Conservation (phyloP, 225 moss, liverwort and hornwort genomes). For the Pleurozium schreberi region DNA sequence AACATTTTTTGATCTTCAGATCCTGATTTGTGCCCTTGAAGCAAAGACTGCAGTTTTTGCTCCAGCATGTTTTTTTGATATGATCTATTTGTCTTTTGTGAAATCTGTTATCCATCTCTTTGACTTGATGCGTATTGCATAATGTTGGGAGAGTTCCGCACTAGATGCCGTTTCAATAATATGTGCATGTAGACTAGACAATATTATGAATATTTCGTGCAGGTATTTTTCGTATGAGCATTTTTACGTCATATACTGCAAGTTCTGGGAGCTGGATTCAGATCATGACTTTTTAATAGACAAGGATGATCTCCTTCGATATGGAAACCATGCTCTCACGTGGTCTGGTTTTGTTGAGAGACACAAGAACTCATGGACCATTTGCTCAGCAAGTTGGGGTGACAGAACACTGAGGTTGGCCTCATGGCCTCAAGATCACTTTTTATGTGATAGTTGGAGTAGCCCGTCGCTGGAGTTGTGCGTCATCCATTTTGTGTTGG, state of each 20-base stretch:
- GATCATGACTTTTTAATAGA: conserved; percentile 97
- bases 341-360: neutral
- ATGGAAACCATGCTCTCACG: conserved; percentile 97
- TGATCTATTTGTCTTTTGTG: neutral
- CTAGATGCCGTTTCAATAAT: neutral
- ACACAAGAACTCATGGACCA: neutral
- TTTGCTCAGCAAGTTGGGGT: neutral
- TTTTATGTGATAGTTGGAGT: neutral
- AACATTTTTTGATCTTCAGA: neutral
- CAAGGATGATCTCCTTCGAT: conserved; percentile 96
- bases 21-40: neutral
- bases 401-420: neutral
- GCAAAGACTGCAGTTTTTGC: neutral
- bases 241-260: conserved; percentile 99
- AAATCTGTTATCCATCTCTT: neutral
- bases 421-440: neutral
- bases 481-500: neutral
- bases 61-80: neutral
- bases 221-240: conserved; percentile 99
- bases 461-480: neutral
- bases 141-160: neutral
- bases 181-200: neutral
- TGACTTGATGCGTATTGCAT: neutral
- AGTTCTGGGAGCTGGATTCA: conserved; percentile 99
- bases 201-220: neutral